These are phyloP conservation scores for Allomyces macrogynus DNA, from an alignment of 192 early-diverging fungal species.

Conservation along the genomic window DNA sequence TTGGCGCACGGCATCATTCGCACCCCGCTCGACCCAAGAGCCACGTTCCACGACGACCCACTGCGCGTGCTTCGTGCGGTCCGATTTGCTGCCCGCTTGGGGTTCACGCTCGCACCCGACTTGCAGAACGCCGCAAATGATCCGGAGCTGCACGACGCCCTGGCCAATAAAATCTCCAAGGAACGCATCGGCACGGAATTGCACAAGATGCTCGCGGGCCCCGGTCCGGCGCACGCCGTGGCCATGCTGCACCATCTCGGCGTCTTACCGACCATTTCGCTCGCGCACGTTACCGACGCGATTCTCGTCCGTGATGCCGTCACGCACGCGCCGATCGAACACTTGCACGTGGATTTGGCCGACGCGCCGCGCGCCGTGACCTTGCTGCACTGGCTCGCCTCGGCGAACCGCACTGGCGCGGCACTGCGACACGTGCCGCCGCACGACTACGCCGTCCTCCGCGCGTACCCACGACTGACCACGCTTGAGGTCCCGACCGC, in stretches of 20 bases:
- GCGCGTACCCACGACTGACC: constrained; percentile 10
- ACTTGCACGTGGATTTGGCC: too few species aligned
- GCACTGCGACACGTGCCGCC: constrained; percentile 21
- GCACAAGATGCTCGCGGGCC: constrained; percentile 73
- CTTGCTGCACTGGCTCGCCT: too few species aligned
- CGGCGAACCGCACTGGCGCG: too few species aligned
- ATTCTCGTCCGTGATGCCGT: too few species aligned
- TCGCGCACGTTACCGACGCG: not conserved
- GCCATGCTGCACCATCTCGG: constrained; percentile 20
- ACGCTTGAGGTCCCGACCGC: not conserved
- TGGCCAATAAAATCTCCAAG: constrained; percentile 67
- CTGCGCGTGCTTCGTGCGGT: constrained; percentile 81
- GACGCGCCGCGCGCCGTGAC: too few species aligned
- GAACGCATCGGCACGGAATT: constrained; percentile 84
- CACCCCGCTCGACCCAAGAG: constrained; percentile 69
- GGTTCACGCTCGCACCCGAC: constrained; percentile 48
- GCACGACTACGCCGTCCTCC: constrained; percentile 19
- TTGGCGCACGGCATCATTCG: constrained; percentile 47
- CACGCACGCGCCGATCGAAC: too few species aligned
- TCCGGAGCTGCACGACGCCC: constrained; percentile 28
- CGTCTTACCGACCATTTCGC: constrained; percentile 14
- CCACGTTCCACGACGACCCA: constrained; percentile 91
- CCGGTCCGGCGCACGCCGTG: constrained; percentile 26
- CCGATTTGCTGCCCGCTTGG: constrained; percentile 78
- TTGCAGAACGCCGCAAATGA: constrained; percentile 35